Conservation (phyloP, 1,139 yeast genomes). For the Kodamaea plutei region DNA sequence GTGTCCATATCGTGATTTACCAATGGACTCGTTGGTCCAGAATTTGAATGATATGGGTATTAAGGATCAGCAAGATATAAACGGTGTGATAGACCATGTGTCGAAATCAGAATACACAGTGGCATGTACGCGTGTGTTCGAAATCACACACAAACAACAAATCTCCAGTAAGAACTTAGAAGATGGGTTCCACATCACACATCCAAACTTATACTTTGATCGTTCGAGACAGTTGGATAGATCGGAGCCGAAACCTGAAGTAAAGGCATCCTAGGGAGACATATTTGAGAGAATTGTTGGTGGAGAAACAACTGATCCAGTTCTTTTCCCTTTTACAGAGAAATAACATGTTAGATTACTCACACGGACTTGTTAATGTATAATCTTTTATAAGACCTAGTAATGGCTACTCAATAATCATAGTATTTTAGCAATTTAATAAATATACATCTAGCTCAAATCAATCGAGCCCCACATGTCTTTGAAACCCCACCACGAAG, state of each 20-base stretch:
- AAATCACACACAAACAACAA: slow-evolving; percentile 59
- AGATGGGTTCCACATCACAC: slow-evolving; percentile 58
- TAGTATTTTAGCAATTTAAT: too few species aligned
- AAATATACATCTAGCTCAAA: slow-evolving; percentile 15
- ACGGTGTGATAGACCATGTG: slow-evolving; percentile 62
- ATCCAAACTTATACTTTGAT: slow-evolving; percentile 87
- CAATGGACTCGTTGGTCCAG: slow-evolving; percentile 52
- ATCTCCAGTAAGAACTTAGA: slow-evolving; percentile 29
- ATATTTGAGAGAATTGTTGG: too few species aligned
- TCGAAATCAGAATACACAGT: slow-evolving; percentile 66
- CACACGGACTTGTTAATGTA: too few species aligned
- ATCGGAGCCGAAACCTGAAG: slow-evolving; percentile 6
- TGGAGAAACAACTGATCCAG: too few species aligned
- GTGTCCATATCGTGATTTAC: slow-evolving; percentile 83
- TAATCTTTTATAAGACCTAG: too few species aligned
- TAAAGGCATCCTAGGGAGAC: too few species aligned
- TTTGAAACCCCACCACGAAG: slow-evolving; percentile 45
- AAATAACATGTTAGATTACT: too few species aligned
- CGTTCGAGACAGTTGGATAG: slow-evolving; percentile 52
- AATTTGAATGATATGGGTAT: slow-evolving; percentile 68
- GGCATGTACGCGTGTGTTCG: slow-evolving; percentile 90
- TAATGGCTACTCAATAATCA: too few species aligned
- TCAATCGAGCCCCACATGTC: slow-evolving; percentile 39
- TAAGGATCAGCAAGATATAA: slow-evolving; percentile 56
- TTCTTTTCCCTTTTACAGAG: too few species aligned